These are phyloP conservation scores for Plasmodium coatneyi DNA, from an alignment of 169 alveolate genomes.

Conservation along the genomic window DNA sequence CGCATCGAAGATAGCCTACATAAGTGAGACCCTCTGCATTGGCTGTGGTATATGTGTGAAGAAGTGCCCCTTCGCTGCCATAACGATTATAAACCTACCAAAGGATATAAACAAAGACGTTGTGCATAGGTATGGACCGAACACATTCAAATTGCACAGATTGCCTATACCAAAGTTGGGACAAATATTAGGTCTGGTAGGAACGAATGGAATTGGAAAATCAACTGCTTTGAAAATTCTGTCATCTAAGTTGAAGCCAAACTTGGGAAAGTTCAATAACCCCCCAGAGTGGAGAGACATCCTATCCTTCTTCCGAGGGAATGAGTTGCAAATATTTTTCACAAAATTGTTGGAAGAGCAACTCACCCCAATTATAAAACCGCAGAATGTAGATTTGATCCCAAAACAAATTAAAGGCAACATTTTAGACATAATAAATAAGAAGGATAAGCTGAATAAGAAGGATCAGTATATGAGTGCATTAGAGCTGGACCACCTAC, in stretches of 20 bases:
- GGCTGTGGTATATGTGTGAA: slow-evolving; percentile 99
- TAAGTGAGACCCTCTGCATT: slow-evolving; percentile 97
- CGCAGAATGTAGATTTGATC: slow-evolving; percentile 98
- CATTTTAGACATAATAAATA: slow-evolving; percentile 88
- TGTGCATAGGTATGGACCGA: slow-evolving; percentile 98
- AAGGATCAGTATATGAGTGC: slow-evolving; percentile 88
- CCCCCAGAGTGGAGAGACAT: slow-evolving; percentile 99
- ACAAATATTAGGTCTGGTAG: slow-evolving; percentile 93
- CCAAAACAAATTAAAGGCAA: slow-evolving; percentile 92
- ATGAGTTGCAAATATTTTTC: slow-evolving; percentile 97
- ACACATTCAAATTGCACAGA: slow-evolving; percentile 98
- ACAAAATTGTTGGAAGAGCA: slow-evolving; percentile 95
- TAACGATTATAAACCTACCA: slow-evolving; percentile 98
- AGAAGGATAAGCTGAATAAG: slow-evolving; percentile 92
- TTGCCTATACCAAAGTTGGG: slow-evolving; percentile 99
- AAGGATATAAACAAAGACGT: slow-evolving; percentile 93
- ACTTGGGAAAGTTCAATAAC: slow-evolving; percentile 95
- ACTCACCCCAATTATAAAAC: slow-evolving; percentile 97
- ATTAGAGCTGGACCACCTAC: slow-evolving; percentile 94
- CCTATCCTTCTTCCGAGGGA: slow-evolving; percentile 95
- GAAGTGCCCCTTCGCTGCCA: slow-evolving; percentile 99
- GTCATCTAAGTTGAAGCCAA: slow-evolving; percentile 97
- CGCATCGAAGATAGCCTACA: slow-evolving; percentile 94
- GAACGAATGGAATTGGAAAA: slow-evolving; percentile 97
- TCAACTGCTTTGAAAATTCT: slow-evolving; percentile 98